Evolutionary conservation across 371 early-diverging fungal genomes (phyloP).

Genomic region (Syncephalastrum contaminatum): DNA sequence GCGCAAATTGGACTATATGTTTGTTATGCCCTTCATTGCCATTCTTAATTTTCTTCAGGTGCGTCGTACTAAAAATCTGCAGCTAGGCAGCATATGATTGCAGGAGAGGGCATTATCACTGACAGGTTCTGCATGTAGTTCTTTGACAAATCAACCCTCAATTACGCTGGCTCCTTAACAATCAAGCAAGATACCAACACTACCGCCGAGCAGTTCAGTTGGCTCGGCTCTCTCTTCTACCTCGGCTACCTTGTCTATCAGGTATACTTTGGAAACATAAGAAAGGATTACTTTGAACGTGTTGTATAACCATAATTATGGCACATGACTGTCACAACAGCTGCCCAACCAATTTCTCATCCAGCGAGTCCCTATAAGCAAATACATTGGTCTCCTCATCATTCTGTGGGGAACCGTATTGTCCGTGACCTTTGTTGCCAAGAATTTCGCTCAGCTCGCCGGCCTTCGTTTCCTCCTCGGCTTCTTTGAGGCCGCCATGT

Average conservation of each 20-base stretch:
- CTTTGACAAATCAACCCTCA: slow-evolving; percentile 32
- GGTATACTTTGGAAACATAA: slow-evolving; percentile 10
- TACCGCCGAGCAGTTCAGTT: slow-evolving; percentile 17
- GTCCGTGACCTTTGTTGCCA: slow-evolving; percentile 18
- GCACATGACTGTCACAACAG: slow-evolving; percentile 6
- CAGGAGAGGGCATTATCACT: slow-evolving; percentile 13
- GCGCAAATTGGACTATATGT: slow-evolving; percentile 25
- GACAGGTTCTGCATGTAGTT: slow-evolving; percentile 13
- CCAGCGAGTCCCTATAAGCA: slow-evolving; percentile 24
- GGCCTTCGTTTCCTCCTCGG: slow-evolving; percentile 29
- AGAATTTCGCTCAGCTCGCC: slow-evolving; percentile 27
- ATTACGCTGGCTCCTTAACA: slow-evolving; percentile 23
- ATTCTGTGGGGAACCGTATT: slow-evolving; percentile 29
- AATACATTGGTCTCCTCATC: slow-evolving; percentile 24
- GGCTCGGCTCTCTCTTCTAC: slow-evolving; percentile 34
- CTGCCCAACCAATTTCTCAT: slow-evolving; percentile 27
- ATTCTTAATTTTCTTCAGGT: slow-evolving; percentile 32
- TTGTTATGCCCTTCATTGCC: slow-evolving; percentile 33
- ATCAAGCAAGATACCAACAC: slow-evolving; percentile 20
- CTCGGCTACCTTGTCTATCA: slow-evolving; percentile 32
- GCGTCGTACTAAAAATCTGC: background rate
- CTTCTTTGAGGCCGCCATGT: slow-evolving; percentile 33
- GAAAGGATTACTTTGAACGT: no score
- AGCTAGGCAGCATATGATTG: background rate
- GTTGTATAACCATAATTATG: no score